Conservation (phyloP, 352 stramenopile species). For the Blastocystis sp. region DNA sequence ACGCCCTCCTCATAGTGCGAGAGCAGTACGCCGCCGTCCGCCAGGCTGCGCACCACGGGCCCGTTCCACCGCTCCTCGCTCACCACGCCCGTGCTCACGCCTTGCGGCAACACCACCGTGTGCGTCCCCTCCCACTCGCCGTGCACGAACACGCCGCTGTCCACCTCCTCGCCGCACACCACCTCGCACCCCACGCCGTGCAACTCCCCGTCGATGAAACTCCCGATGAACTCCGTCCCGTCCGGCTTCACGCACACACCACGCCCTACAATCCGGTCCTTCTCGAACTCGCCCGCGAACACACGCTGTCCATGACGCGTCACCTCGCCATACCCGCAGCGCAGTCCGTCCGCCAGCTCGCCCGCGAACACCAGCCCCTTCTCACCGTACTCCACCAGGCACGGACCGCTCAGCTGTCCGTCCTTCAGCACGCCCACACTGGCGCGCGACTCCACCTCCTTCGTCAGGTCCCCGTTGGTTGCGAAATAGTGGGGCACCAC, state of each 20-base stretch:
- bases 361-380: not conserved
- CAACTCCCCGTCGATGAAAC: not conserved
- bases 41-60: not conserved
- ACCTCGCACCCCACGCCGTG: not conserved
- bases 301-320: not conserved
- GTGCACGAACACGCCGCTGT: not conserved
- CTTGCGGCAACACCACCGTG: not conserved
- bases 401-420: not conserved
- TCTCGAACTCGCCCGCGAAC: not conserved
- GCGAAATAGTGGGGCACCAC: not conserved
- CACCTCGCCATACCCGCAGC: not conserved
- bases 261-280: not conserved
- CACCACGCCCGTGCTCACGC: not conserved
- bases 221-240: not conserved
- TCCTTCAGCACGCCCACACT: not conserved
- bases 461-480: too few species aligned
- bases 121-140: not conserved
- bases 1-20: not conserved
- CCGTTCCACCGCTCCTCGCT: conserved; percentile 5
- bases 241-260: not conserved
- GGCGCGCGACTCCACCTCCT: not conserved
- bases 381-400: not conserved
- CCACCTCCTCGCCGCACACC: not conserved
- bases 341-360: not conserved
- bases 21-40: not conserved